Evolutionary conservation across 805 yeast genomes (phyloP).

Genomic region (Pachysolen tannophilus): DNA sequence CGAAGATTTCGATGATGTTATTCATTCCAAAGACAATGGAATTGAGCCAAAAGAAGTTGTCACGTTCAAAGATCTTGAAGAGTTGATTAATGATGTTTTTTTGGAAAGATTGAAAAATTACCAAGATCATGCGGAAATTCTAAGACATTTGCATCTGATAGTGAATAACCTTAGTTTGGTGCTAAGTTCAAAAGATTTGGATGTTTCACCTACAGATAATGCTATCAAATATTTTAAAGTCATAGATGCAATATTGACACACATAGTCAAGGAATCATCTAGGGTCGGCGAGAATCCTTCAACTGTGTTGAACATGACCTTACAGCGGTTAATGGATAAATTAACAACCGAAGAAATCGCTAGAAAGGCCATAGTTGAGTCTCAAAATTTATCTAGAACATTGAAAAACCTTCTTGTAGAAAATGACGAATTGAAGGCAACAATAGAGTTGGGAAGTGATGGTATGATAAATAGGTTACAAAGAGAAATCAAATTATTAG

Average conservation of each 20-base stretch:
- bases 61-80: too few relatives aligned
- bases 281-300: neutral
- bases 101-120: too few relatives aligned
- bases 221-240: too few relatives aligned
- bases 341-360: conserved; percentile 74
- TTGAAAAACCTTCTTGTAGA: conserved; percentile 11
- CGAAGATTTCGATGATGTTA: conserved; percentile 40
- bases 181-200: too few relatives aligned
- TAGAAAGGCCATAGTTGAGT: conserved; percentile 50
- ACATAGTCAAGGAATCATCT: too few relatives aligned
- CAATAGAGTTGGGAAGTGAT: conserved; percentile 17
- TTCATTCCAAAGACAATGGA: conserved; percentile 33
- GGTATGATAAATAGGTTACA: conserved; percentile 15
- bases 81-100: too few relatives aligned
- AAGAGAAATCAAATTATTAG: conserved; percentile 4
- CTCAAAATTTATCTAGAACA: conserved; percentile 39
- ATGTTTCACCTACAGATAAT: too few relatives aligned
- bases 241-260: too few relatives aligned
- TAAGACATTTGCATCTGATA: too few relatives aligned
- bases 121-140: too few relatives aligned
- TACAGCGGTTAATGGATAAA: conserved; percentile 53
- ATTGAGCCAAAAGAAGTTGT: too few relatives aligned
- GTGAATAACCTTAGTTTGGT: too few relatives aligned
- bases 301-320: conserved; percentile 50
- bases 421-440: conserved; percentile 16